These are phyloP conservation scores for Trichoderma hamatum DNA, from an alignment of 2,329 filamentous ascomycete genomes.

Conservation along the genomic window DNA sequence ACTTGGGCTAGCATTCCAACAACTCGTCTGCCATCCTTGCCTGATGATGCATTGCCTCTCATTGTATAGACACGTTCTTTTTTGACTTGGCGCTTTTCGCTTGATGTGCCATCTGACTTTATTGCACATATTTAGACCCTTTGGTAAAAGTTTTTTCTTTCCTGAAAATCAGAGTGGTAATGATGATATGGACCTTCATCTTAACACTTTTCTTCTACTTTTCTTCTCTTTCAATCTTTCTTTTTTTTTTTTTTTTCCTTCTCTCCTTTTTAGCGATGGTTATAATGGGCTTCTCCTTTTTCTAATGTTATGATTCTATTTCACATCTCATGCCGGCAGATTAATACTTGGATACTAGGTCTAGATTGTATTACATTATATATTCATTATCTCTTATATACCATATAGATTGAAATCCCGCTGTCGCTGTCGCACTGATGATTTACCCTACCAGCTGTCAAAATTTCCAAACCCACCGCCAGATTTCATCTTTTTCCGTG, in stretches of 20 bases:
- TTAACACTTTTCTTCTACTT: neutral
- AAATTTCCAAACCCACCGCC: constrained; percentile 94
- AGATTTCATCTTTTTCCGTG: constrained; percentile 77
- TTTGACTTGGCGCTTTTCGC: neutral
- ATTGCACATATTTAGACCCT: constrained; percentile 1
- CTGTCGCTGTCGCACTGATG: neutral
- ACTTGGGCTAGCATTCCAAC: constrained; percentile 36
- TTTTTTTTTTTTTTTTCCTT: neutral
- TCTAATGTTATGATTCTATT: neutral
- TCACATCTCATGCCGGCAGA: neutral
- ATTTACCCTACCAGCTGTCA: constrained; percentile 72
- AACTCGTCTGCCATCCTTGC: constrained; percentile 36
- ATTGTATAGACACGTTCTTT: constrained; percentile 33
- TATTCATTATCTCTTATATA: neutral
- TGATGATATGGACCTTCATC: neutral
- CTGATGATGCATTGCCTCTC: constrained; percentile 33
- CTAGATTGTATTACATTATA: constrained; percentile 12
- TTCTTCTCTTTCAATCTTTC: neutral
- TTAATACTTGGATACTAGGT: neutral
- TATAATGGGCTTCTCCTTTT: neutral
- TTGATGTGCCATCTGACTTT: neutral
- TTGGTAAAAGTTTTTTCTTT: neutral
- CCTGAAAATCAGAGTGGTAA: neutral
- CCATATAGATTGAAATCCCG: constrained; percentile 1
- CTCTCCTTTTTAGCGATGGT: neutral